Evolutionary conservation across 345 rosid genomes (phyloP).

Genomic region (Acer negundo): DNA sequence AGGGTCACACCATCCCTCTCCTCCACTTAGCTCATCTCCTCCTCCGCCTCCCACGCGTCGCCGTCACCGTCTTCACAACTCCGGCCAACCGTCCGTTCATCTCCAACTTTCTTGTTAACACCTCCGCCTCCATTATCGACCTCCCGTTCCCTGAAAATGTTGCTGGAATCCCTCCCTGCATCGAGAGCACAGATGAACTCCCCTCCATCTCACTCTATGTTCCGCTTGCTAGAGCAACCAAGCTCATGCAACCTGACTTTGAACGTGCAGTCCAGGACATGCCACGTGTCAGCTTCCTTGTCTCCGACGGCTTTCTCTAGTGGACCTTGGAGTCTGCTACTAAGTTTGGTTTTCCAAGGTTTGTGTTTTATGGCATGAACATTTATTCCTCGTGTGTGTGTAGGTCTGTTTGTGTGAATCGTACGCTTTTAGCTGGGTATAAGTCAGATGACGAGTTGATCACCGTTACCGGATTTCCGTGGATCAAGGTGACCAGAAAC

Average conservation of each 20-base stretch:
- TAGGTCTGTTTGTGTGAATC: neutral
- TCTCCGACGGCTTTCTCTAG: constrained; percentile 77
- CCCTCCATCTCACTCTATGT: constrained; percentile 58
- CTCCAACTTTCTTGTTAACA: constrained; percentile 40
- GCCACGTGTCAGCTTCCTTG: constrained; percentile 52
- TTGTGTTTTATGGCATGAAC: constrained; percentile 56
- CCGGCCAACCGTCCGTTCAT: constrained; percentile 59
- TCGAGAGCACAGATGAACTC: constrained; percentile 75
- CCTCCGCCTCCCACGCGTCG: constrained; percentile 38
- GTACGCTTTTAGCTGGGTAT: constrained; percentile 14
- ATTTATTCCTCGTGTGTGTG: constrained; percentile 26
- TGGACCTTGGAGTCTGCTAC: constrained; percentile 74
- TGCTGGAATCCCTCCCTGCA: constrained; percentile 47
- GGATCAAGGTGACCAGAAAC: constrained; percentile 53
- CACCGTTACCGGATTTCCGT: constrained; percentile 55
- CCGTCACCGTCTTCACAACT: constrained; percentile 72
- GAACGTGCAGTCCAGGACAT: constrained; percentile 44
- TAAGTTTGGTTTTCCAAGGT: constrained; percentile 59
- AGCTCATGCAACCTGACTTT: constrained; percentile 53
- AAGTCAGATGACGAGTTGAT: constrained; percentile 47
- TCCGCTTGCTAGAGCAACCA: constrained; percentile 56
- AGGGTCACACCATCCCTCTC: constrained; percentile 83
- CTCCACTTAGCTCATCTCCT: constrained; percentile 66
- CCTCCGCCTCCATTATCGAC: constrained; percentile 38
- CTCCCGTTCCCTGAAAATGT: constrained; percentile 54